Base-by-base conservation (phyloP, 2,329 filamentous ascomycete genomes). In the Trichoderma harzianum region DNA sequence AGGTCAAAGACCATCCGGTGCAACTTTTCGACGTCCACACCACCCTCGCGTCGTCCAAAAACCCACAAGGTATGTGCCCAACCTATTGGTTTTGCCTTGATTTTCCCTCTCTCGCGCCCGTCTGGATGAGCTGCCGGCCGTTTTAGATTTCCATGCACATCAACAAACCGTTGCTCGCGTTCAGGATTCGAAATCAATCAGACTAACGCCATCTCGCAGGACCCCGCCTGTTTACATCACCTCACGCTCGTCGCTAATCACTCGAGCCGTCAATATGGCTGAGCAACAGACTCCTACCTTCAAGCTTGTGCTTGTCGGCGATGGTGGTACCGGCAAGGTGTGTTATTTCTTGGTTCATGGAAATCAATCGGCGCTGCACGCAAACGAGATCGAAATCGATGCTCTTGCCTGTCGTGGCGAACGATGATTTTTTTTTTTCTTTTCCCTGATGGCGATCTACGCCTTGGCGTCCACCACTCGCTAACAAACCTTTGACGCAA, bases 271-370 rank as follows among this genome's bases (percentile, higher is more conserved):
- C 78, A 84, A 79, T 80, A 97, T 96, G 93, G 89, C 92, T 85
- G 78, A 80, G 75, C 79, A 81, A 75, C 77, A 80, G 28, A 83
- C 80, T 77, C 94, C 95, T 77, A 97, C 94, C 84, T 99, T 99
- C 92, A 99, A 99, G 93, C 93, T 99, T 81, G 96, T 99, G 84
- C 94, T 99, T 86, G 96, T 99, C 82, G 96, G 96, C 84, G 96
- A 99, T 84, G 96, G 96, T 86, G 96, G 96, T 90, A 99, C 96
- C 81, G 96, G 96, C 87, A 99, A 99, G 95, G 96, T 97, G 74
- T 74, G 80, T 82, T 51, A n/a, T 28, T 43, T 28, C 61, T 62
- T 47, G 24, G 18, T 34, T 43, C n/a, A 39, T 62, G 51, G 21
- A 14, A 32, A 28, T 68, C 62, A 71, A 55, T 63, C 67, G 61